Evolutionary conservation across 1,284 basidiomycete genomes (phyloP), one percentile per base, ranked within the genome.

Genomic region (Leccinum griseonigrum): DNA sequence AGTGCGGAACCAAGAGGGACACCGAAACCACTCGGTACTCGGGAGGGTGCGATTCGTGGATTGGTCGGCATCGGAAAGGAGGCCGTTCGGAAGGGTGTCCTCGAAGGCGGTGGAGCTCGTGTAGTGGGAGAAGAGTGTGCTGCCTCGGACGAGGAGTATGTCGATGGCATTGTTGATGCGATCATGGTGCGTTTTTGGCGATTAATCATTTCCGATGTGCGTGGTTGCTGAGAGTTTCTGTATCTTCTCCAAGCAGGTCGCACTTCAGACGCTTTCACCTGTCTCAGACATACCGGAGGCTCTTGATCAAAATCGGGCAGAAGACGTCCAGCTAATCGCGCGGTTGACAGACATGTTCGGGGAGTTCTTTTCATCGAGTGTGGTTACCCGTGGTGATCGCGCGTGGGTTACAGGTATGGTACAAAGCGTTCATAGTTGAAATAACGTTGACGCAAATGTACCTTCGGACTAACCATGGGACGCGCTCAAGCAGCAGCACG

Each of bases 11-110:
- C 57, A 3, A 64, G 54, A 59, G 87, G 87, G 0, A 81, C 83
- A 16, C 85, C 82, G 4, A 90, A 90, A 72, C 86, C 83, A 60
- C 83, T 82, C 31, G 93, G 90, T 6, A 91, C 90, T 14, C 83
- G 91, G 60, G 92, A 92, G 74, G 94, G 95, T 48, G 93, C 94
- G 0, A 85, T 97, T 28, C 85, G 92, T 0, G 94, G 94, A 13
- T 81, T 97, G 31, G 81, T 89, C 29, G 91, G 88, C 8, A 86
- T 96, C 4, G 94, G 94, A 0, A 88, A 90, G 67, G 90, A 92
- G 64, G 93, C 92, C 1, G 86, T 96, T 1, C 76, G 88, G 48
- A 88, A 92, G 68, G 91, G 90, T 1, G 77, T 96, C 14, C 80
- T 94, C 2, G 90, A 90, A 67, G 84, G 88, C 28, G 88, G 90